Evolutionary conservation across 345 rosid genomes (phyloP), one percentile per base, ranked within the genome.

Genomic region (Erucastrum elatum): DNA sequence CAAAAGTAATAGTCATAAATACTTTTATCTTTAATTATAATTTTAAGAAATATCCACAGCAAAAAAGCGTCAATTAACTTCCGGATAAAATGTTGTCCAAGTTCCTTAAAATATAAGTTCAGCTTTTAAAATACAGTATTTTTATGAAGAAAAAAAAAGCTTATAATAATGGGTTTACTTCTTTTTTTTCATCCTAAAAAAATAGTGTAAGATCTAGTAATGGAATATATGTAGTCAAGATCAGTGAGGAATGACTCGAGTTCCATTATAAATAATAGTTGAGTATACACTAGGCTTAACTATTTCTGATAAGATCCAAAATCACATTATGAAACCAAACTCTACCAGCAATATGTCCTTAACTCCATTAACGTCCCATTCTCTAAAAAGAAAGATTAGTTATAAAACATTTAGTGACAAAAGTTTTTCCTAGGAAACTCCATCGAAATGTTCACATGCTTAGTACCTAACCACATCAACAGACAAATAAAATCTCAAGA

Each of bases 191-290:
- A 21, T 17, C 49, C 29, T 21, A 68, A 44, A 15, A 37, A 56
- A 31, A 15, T 30, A 39, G 31, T 10, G 37, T 15, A 77, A 71
- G 9, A 53, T 34, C 3, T 70, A 65, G 37, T 30, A 58, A 44
- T 72, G 62, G 49, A n/a, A 55, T 44, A 72, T 72, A 59, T 44
- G 12, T 44, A 15, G 16, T 8, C 6, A 72, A 34, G 11, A 78
- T 72, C 49, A 66, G 64, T 34, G 82, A 66, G 77, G 58, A 73
- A 61, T 58, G 70, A 79, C 63, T 79, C 75, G 64, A 68, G 58
- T 68, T 68, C 78, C 82, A 79, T 73, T 68, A 79, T 60, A 1
- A 61, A 79, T 60, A 2, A 46, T 67, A 68, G 75, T 79, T 61
- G 82, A 51, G 51, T 49, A 68, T 68, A 68, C 70, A 68, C 35